Conservation (phyloP, 139 green algal species). For the Coccomyxa sp. region DNA sequence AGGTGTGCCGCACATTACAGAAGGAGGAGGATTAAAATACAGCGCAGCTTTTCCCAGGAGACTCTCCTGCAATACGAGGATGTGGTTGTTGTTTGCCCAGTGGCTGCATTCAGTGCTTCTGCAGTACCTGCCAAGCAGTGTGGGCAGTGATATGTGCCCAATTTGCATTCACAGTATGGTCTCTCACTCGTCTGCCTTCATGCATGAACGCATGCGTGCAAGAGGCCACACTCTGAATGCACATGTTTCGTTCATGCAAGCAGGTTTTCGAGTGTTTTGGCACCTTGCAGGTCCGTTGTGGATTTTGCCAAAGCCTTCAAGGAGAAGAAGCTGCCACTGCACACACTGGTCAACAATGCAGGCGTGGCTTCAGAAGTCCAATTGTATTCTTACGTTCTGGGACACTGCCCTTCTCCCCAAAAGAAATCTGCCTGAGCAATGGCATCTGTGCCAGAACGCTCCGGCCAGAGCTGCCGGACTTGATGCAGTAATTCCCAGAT, state of each 20-base stretch:
- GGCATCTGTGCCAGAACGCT: too few species aligned
- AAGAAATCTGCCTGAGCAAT: too few species aligned
- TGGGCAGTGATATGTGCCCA: background rate
- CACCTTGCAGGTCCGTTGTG: constrained; percentile 24
- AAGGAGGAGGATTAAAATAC: too few species aligned
- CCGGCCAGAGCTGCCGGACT: too few species aligned
- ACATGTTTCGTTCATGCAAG: background rate
- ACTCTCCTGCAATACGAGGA: too few species aligned
- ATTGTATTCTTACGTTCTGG: too few species aligned
- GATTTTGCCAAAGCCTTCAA: constrained; percentile 23
- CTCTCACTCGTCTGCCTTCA: too few species aligned
- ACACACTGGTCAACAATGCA: constrained; percentile 39
- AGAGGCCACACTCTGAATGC: background rate
- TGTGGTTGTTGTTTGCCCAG: background rate
- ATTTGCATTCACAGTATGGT: background rate
- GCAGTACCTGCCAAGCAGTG: background rate
- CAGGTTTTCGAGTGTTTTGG: background rate
- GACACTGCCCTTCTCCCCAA: too few species aligned
- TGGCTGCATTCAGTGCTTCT: background rate
- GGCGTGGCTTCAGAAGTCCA: background rate
- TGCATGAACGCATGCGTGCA: background rate
- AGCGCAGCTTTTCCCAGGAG: too few species aligned
- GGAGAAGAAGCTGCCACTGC: constrained; percentile 22
- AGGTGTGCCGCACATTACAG: background rate
- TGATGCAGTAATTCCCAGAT: too few species aligned